These are phyloP conservation scores for Actinomucor elegans DNA, from an alignment of 371 early-diverging fungal species.

Conservation along the genomic window DNA sequence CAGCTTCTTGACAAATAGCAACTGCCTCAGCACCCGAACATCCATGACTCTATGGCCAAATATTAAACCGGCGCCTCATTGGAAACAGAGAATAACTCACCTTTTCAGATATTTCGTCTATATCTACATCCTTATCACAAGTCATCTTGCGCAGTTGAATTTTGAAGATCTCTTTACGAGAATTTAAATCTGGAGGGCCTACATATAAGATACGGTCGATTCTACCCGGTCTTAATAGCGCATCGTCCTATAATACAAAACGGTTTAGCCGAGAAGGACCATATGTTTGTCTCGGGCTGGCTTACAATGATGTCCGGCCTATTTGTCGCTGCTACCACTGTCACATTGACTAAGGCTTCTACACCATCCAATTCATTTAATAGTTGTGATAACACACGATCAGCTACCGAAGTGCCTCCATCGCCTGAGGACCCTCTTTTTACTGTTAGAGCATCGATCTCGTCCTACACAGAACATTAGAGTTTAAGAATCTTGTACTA, in stretches of 20 bases:
- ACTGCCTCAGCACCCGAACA: constrained; percentile 97
- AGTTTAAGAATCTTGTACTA: neutral
- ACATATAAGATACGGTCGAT: constrained; percentile 96
- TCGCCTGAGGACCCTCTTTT: constrained; percentile 72
- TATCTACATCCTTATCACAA: constrained; percentile 57
- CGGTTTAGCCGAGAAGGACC: no score
- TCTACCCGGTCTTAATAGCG: constrained; percentile 94
- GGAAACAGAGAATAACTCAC: no score
- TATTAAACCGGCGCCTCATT: no score
- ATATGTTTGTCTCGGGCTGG: no score
- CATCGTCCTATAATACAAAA: constrained; percentile 81
- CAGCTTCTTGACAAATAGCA: constrained; percentile 93
- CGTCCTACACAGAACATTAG: constrained; percentile 77
- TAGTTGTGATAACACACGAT: constrained; percentile 92
- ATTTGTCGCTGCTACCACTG: constrained; percentile 98
- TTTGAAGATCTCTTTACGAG: constrained; percentile 82
- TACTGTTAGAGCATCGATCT: constrained; percentile 96
- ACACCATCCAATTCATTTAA: constrained; percentile 97
- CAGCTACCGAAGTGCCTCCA: constrained; percentile 80
- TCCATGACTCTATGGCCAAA: constrained; percentile 81
- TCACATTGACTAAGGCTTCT: constrained; percentile 91
- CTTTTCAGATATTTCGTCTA: constrained; percentile 57
- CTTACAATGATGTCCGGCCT: constrained; percentile 95
- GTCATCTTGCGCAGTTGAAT: constrained; percentile 75
- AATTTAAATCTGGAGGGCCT: constrained; percentile 79